phyloP scores from a whole-genome alignment of 768 basidiomycete species.

The Amanita exitialis region DNA sequence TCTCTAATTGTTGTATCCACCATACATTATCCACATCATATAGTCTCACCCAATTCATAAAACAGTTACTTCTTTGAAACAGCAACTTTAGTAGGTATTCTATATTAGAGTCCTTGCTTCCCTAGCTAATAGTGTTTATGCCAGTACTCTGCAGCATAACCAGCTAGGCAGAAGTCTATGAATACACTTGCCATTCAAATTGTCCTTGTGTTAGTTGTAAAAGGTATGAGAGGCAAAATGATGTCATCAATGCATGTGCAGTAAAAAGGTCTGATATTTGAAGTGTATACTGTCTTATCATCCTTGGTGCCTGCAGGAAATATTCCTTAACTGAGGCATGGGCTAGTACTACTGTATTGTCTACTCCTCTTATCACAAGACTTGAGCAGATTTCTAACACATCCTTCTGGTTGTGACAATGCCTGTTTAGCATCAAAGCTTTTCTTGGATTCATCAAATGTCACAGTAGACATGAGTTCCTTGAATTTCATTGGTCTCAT shows the following conservation, averaged over 20 bases:
- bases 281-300: neutral
- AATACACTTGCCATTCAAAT: neutral
- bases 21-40: neutral
- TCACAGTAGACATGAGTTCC: slow-evolving; percentile 14
- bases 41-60: neutral
- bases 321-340: neutral
- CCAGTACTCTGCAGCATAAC: neutral
- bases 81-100: neutral
- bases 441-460: slow-evolving; percentile 8
- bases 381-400: slow-evolving; percentile 9
- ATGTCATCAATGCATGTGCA: neutral
- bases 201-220: neutral
- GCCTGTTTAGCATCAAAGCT: neutral
- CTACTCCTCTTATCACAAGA: neutral
- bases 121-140: neutral
- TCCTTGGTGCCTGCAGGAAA: neutral
- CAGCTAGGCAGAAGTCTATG: neutral
- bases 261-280: neutral
- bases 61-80: neutral
- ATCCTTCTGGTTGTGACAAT: slow-evolving; percentile 2
- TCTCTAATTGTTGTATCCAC: neutral
- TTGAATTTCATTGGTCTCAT: slow-evolving; percentile 9
- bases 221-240: no score
- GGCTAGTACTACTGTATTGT: neutral
- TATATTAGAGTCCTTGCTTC: neutral